phyloP scores from a whole-genome alignment of 805 yeast genomes.

The Zygosaccharomyces lentus region DNA sequence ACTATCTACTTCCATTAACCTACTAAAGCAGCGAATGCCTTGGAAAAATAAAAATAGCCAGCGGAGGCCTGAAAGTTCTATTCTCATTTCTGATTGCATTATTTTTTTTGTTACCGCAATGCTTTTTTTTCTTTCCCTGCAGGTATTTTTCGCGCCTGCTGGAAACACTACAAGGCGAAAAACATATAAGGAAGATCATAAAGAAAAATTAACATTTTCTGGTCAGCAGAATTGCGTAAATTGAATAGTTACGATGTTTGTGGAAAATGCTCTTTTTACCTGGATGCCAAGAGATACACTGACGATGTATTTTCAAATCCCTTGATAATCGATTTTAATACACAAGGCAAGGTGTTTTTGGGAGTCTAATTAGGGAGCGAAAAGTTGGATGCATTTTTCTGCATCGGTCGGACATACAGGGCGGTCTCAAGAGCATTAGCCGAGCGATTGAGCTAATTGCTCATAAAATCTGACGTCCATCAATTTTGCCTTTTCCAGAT shows the following conservation, averaged over 20 bases:
- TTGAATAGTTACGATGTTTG: slow-evolving; percentile 55
- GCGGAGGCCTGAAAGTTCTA: too few relatives aligned
- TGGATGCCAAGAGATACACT: slow-evolving; percentile 59
- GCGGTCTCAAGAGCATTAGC: slow-evolving; percentile 57
- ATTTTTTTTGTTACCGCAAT: too few relatives aligned
- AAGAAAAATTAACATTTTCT: too few relatives aligned
- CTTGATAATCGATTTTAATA: slow-evolving; percentile 52
- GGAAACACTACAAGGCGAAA: too few relatives aligned
- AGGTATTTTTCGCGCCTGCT: too few relatives aligned
- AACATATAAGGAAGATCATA: too few relatives aligned
- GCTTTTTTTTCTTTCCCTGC: too few relatives aligned
- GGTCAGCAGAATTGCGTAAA: slow-evolving; percentile 25
- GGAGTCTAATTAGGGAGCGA: slow-evolving; percentile 77
- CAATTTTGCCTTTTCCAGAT: slow-evolving; percentile 51
- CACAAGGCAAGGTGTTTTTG: slow-evolving; percentile 63
- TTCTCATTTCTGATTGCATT: too few relatives aligned
- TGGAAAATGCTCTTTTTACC: slow-evolving; percentile 56
- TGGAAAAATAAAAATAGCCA: too few relatives aligned
- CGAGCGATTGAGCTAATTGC: slow-evolving; percentile 66
- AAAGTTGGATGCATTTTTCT: slow-evolving; percentile 72
- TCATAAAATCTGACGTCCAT: slow-evolving; percentile 63
- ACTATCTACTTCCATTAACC: too few relatives aligned
- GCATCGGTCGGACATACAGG: slow-evolving; percentile 71
- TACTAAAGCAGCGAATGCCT: too few relatives aligned
- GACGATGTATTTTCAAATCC: slow-evolving; percentile 69